Conservation (phyloP, 2,329 filamentous ascomycete species). For the Claviceps arundinis region DNA sequence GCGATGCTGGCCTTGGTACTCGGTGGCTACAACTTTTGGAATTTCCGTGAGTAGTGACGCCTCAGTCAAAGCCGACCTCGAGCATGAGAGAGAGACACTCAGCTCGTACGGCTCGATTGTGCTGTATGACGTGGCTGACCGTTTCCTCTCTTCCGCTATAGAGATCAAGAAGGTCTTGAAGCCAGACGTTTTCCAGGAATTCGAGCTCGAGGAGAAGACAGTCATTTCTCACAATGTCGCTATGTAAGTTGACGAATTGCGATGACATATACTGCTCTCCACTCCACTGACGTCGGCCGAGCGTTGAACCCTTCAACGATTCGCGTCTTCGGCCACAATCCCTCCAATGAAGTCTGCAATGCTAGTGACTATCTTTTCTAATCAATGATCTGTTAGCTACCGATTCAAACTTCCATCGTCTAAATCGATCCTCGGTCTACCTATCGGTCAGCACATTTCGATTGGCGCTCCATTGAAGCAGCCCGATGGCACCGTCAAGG, state of each 20-base stretch:
- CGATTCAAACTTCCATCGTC: slow-evolving; percentile 74
- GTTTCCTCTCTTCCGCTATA: slow-evolving; percentile 19
- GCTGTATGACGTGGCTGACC: slow-evolving; percentile 6
- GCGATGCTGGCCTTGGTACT: slow-evolving; percentile 51
- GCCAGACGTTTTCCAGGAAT: slow-evolving; percentile 78
- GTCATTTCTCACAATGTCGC: slow-evolving; percentile 95
- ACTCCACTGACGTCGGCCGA: neutral
- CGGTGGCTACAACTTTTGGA: slow-evolving; percentile 58
- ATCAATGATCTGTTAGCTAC: slow-evolving; percentile 46
- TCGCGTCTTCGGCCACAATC: neutral
- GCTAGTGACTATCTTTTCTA: neutral
- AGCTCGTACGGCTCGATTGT: neutral
- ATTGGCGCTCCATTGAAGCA: slow-evolving; percentile 65
- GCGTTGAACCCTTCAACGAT: neutral
- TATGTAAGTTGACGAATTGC: slow-evolving; percentile 49
- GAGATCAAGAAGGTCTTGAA: slow-evolving; percentile 74
- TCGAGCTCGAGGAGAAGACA: slow-evolving; percentile 88
- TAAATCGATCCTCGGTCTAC: slow-evolving; percentile 77
- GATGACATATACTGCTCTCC: neutral
- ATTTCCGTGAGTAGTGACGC: slow-evolving; percentile 44
- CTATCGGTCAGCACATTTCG: slow-evolving; percentile 98
- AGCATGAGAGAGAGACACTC: neutral
- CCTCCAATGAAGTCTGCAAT: neutral
- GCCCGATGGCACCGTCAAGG: slow-evolving; percentile 59
- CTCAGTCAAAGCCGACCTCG: neutral